phyloP scores from a whole-genome alignment of 140 eudicot genomes.

The Bidens hawaiensis region DNA sequence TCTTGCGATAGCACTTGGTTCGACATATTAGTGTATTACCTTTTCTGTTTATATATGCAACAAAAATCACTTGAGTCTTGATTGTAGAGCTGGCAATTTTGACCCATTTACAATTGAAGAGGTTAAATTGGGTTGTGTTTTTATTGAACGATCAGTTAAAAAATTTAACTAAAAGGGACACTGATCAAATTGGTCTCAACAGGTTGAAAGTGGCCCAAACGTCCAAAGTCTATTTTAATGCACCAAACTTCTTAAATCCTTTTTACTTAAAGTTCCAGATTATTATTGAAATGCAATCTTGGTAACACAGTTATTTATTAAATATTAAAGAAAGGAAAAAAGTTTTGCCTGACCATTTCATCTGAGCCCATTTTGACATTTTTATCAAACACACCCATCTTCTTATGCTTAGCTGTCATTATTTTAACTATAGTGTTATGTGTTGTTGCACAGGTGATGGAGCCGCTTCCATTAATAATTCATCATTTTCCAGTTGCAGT shows the following conservation, averaged over 20 bases:
- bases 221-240: background rate
- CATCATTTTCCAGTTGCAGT: slow-evolving; percentile 91
- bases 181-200: no score
- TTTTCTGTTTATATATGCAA: no score
- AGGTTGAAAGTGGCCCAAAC: background rate
- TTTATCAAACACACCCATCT: no score
- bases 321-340: background rate
- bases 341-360: background rate
- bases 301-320: no score
- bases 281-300: background rate
- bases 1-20: no score
- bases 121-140: background rate
- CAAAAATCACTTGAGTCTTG: no score
- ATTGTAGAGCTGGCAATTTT: no score
- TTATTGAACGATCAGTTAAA: no score
- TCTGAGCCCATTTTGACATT: background rate
- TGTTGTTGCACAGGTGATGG: slow-evolving; percentile 53
- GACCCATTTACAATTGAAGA: no score
- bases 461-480: slow-evolving; percentile 78
- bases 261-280: background rate
- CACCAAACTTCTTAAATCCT: background rate
- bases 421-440: background rate
- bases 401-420: no score
- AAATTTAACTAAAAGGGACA: no score
- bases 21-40: no score